Percentiles rank a stretch among this genome's conserved stretches.
These are phyloP conservation scores for Phytophthora citrophthora DNA, from an alignment of 352 stramenopile species.

Conservation along the genomic window DNA sequence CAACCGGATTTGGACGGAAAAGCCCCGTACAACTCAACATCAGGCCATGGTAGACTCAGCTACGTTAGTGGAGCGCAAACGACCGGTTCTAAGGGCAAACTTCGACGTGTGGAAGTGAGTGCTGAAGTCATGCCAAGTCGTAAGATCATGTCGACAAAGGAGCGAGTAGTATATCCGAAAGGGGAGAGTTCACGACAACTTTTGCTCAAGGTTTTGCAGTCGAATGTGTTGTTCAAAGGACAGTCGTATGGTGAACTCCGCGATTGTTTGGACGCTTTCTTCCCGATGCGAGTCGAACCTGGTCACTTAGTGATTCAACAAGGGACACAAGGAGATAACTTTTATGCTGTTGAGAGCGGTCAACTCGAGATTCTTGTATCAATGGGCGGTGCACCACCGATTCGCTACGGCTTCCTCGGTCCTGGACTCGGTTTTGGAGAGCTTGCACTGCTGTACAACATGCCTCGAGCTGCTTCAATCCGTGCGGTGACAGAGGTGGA, in stretches of 20 bases:
- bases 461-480: conserved; percentile 95
- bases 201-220: conserved; percentile 68
- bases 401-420: conserved; percentile 72
- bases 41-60: conserved; percentile 6
- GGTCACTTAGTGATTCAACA: conserved; percentile 69
- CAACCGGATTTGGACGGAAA: conserved; percentile 11
- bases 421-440: conserved; percentile 94
- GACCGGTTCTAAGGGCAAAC: conserved; percentile 21
- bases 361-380: conserved; percentile 78
- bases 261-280: conserved; percentile 82
- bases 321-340: conserved; percentile 79
- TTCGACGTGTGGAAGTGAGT: conserved; percentile 76
- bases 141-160: conserved; percentile 58
- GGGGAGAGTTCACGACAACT: conserved; percentile 58
- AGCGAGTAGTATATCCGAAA: conserved; percentile 73
- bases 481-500: conserved; percentile 62
- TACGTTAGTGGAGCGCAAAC: background rate
- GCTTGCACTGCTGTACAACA: conserved; percentile 97
- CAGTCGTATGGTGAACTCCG: conserved; percentile 57
- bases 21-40: conserved; percentile 7
- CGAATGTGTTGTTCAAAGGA: conserved; percentile 78
- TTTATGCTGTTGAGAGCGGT: conserved; percentile 70
- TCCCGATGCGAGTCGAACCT: conserved; percentile 51
- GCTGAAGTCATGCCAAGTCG: conserved; percentile 80
- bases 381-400: conserved; percentile 52